Evolutionary conservation across 768 basidiomycete genomes (phyloP).

Genomic region (Russula abietina): DNA sequence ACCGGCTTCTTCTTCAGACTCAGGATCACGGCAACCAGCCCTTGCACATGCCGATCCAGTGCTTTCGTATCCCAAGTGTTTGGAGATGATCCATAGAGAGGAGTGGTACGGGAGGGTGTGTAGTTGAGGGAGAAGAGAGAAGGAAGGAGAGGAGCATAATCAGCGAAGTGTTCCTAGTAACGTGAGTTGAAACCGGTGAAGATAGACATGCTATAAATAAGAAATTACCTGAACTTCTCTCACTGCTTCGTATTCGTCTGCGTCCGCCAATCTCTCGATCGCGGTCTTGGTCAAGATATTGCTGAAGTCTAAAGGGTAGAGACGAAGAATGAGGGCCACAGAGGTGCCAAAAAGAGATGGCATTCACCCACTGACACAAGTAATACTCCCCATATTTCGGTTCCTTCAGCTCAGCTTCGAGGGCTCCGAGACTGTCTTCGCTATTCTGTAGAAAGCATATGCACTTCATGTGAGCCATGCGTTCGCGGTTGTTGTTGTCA

Average conservation of each 20-base stretch:
- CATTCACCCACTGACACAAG: conserved; percentile 91
- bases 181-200: conserved; percentile 20
- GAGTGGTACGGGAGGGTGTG: conserved; percentile 51
- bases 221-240: conserved; percentile 84
- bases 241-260: conserved; percentile 94
- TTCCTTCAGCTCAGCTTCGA: conserved; percentile 78
- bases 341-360: conserved; percentile 22
- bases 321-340: conserved; percentile 9
- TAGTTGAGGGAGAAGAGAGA: conserved; percentile 85
- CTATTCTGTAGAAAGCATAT: conserved; percentile 86
- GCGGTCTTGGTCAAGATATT: conserved; percentile 83
- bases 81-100: conserved; percentile 67
- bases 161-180: conserved; percentile 90
- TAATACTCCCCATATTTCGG: conserved; percentile 98
- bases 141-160: conserved; percentile 84
- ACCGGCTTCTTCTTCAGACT: conserved; percentile 95
- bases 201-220: conserved; percentile 5
- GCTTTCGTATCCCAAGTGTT: conserved; percentile 70
- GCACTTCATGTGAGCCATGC: conserved; percentile 96
- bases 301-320: conserved; percentile 71
- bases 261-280: conserved; percentile 89
- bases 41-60: conserved; percentile 72
- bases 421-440: conserved; percentile 74
- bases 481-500: conserved; percentile 86
- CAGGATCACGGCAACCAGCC: conserved; percentile 77